Percentiles rank a stretch among this genome's conserved stretches.
phyloP scores from a whole-genome alignment of 129 eudicot species.

The Cynara cardunculus region DNA sequence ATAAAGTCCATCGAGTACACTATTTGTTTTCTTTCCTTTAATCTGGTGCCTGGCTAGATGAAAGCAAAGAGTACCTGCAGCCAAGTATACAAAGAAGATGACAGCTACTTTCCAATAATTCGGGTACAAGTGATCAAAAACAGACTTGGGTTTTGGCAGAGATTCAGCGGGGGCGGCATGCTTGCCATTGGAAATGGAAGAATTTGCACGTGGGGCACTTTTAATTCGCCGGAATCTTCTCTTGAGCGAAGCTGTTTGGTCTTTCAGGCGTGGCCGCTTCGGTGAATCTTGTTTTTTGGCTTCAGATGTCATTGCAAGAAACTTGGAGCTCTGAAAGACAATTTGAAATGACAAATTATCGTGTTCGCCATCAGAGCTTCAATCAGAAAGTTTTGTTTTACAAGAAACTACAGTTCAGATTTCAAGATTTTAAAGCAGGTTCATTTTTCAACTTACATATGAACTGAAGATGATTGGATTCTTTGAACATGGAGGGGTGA shows the following conservation, averaged over 20 bases:
- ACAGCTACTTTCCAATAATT: conserved; percentile 43
- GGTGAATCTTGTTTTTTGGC: conserved; percentile 22
- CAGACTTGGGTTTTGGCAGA: conserved; percentile 30
- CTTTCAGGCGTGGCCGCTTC: conserved; percentile 7
- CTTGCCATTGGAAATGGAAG: conserved; percentile 26
- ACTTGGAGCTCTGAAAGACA: neutral
- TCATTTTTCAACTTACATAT: conserved; percentile 13
- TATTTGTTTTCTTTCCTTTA: conserved; percentile 49
- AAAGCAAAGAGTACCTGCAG: conserved; percentile 54
- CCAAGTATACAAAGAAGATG: conserved; percentile 41
- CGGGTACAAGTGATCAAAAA: conserved; percentile 45
- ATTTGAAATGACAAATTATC: neutral
- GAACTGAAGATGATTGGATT: neutral
- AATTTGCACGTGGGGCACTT: conserved; percentile 61
- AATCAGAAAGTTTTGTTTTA: too few relatives aligned
- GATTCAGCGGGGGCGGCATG: neutral
- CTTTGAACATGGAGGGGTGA: neutral
- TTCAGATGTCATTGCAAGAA: conserved; percentile 26
- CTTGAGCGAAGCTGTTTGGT: conserved; percentile 26
- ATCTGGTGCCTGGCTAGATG: conserved; percentile 47
- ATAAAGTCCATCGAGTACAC: conserved; percentile 68
- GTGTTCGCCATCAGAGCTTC: neutral
- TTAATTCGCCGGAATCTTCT: conserved; percentile 57
- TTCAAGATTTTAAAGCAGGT: neutral
- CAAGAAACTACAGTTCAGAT: neutral